phyloP scores from a whole-genome alignment of 257 asterid species.

The Solanum bulbocastanum region DNA sequence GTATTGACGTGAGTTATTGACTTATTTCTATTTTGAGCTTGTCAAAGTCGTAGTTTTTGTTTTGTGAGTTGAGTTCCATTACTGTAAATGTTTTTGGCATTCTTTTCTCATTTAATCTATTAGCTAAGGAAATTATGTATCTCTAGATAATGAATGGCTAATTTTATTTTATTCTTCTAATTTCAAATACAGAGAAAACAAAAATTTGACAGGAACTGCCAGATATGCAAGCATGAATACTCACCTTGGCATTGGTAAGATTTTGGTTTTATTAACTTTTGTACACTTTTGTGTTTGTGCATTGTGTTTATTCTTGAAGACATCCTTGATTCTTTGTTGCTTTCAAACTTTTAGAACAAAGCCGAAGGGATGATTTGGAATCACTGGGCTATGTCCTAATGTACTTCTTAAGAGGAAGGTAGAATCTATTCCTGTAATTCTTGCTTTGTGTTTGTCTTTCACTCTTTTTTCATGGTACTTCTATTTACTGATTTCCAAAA shows the following conservation, averaged over 20 bases:
- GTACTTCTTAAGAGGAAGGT: constrained; percentile 96
- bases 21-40: neutral
- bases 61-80: neutral
- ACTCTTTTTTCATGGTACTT: neutral
- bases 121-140: neutral
- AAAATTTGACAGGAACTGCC: constrained; percentile 87
- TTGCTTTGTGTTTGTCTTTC: neutral
- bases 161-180: neutral
- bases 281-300: constrained; percentile 1
- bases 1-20: neutral
- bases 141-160: neutral
- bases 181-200: constrained; percentile 58
- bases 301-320: neutral
- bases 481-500: constrained; percentile 19
- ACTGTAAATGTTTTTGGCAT: neutral
- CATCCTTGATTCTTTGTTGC: constrained; percentile 11
- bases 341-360: constrained; percentile 53
- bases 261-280: neutral
- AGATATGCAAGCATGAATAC: constrained; percentile 96
- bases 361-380: constrained; percentile 94
- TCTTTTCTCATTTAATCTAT: neutral
- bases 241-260: constrained; percentile 84
- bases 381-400: constrained; percentile 90
- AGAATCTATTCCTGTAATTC: neutral
- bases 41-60: neutral